These are phyloP conservation scores for Botrytis galanthina DNA, from an alignment of 2,329 filamentous ascomycete genomes.

Conservation along the genomic window DNA sequence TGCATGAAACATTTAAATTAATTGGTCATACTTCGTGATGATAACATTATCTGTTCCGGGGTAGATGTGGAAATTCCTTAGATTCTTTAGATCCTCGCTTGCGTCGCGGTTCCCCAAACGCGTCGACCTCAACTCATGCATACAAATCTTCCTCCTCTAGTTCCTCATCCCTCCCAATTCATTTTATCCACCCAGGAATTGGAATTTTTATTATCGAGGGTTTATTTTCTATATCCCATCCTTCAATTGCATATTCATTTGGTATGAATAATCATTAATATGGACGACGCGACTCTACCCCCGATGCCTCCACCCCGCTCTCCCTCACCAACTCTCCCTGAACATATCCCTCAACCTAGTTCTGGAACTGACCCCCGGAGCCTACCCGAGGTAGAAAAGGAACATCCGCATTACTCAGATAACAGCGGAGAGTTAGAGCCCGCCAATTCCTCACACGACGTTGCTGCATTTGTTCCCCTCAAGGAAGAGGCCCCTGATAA, in stretches of 20 bases:
- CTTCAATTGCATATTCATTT: neutral
- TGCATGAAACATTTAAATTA: neutral
- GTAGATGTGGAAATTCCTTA: conserved; percentile 13
- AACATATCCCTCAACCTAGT: neutral
- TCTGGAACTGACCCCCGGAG: neutral
- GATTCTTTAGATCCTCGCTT: conserved; percentile 16
- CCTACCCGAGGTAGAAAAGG: conserved; percentile 3
- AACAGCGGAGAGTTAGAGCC: conserved; percentile 26
- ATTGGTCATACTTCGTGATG: neutral
- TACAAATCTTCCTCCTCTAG: conserved; percentile 2
- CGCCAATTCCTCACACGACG: conserved; percentile 27
- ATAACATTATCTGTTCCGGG: conserved; percentile 7
- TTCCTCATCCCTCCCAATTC: neutral
- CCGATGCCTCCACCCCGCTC: conserved; percentile 29
- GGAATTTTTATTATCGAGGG: neutral
- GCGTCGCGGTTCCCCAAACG: conserved; percentile 22
- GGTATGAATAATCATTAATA: conserved; percentile 21
- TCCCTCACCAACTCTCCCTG: conserved; percentile 27
- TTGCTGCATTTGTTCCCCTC: conserved; percentile 22
- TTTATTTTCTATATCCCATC: neutral
- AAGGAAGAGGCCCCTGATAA: conserved; percentile 31
- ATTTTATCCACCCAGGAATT: neutral
- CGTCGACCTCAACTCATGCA: conserved; percentile 16
- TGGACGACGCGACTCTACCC: conserved; percentile 39
- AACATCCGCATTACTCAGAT: conserved; percentile 25